Conservation (phyloP, 768 basidiomycete genomes). For the Tricholoma sp. region DNA sequence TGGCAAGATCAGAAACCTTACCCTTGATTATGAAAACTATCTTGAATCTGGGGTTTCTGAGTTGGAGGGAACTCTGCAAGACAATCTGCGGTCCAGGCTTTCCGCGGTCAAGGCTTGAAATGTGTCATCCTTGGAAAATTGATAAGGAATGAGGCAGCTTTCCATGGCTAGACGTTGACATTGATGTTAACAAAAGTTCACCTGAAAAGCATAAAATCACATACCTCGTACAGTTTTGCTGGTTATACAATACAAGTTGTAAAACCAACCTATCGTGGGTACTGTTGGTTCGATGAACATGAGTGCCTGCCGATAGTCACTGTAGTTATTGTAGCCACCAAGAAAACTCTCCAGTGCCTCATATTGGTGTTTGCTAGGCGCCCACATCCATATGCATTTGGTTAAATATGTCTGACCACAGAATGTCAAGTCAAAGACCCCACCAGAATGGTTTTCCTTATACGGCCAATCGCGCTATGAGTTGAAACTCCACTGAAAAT, state of each 20-base stretch:
- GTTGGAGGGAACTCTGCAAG: constrained; percentile 14
- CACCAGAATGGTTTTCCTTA: constrained; percentile 32
- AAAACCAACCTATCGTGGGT: constrained; percentile 26
- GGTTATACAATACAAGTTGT: constrained; percentile 29
- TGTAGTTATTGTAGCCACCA: constrained; percentile 19
- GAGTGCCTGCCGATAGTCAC: constrained; percentile 22
- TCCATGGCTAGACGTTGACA: constrained; percentile 35
- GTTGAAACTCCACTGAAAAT: constrained; percentile 38
- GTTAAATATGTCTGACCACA: not conserved
- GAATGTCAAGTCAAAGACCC: constrained; percentile 6
- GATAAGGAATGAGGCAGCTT: constrained; percentile 38
- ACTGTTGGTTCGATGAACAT: constrained; percentile 22
- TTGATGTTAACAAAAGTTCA: not conserved
- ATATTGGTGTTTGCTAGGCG: constrained; percentile 24
- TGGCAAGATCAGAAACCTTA: not conserved
- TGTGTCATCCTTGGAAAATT: constrained; percentile 25
- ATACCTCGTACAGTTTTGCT: constrained; percentile 37
- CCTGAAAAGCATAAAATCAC: not conserved
- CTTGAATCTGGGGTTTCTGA: constrained; percentile 5
- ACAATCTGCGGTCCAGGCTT: constrained; percentile 32
- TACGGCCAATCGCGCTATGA: constrained; percentile 30
- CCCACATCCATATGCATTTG: constrained; percentile 16
- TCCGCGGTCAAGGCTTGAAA: too few species aligned
- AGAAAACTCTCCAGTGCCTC: constrained; percentile 26
- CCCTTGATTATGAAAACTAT: constrained; percentile 12